A percentile compares a stretch with the other conserved stretches of the same genome.
Conservation (phyloP, 768 basidiomycete genomes). For the Leccinum truebloodii region DNA sequence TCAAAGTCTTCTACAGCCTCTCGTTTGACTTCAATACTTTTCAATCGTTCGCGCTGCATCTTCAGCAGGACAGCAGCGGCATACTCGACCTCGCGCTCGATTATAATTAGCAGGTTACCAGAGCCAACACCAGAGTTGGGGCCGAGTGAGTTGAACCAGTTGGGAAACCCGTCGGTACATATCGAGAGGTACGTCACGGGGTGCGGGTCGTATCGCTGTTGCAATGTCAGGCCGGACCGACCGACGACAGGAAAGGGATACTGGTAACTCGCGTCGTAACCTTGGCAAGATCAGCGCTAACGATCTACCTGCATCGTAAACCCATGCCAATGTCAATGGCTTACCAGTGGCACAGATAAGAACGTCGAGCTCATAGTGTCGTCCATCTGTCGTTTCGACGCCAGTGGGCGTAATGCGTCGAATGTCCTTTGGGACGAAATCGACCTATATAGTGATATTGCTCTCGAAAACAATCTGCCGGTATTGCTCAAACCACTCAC, state of each 20-base stretch:
- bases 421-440: slow-evolving; percentile 55
- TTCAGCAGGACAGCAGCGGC: slow-evolving; percentile 47
- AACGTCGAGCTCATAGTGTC: slow-evolving; percentile 54
- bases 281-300: background rate
- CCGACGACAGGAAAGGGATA: slow-evolving; percentile 55
- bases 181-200: slow-evolving; percentile 60
- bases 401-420: slow-evolving; percentile 50
- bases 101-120: slow-evolving; percentile 52
- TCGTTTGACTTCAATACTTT: slow-evolving; percentile 60
- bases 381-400: slow-evolving; percentile 58
- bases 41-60: slow-evolving; percentile 61
- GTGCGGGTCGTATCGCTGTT: slow-evolving; percentile 54
- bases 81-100: slow-evolving; percentile 57
- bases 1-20: slow-evolving; percentile 60
- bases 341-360: slow-evolving; percentile 63
- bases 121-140: slow-evolving; percentile 58
- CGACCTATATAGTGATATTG: slow-evolving; percentile 24
- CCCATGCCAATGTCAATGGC: background rate
- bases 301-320: background rate
- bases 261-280: slow-evolving; percentile 50
- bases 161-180: slow-evolving; percentile 66
- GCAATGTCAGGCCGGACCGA: slow-evolving; percentile 51
- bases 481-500: slow-evolving; percentile 20
- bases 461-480: background rate
- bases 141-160: slow-evolving; percentile 59